Conservation (phyloP, 2,329 filamentous ascomycete genomes). For the Ophiocordyceps camponoti-rufipedis region DNA sequence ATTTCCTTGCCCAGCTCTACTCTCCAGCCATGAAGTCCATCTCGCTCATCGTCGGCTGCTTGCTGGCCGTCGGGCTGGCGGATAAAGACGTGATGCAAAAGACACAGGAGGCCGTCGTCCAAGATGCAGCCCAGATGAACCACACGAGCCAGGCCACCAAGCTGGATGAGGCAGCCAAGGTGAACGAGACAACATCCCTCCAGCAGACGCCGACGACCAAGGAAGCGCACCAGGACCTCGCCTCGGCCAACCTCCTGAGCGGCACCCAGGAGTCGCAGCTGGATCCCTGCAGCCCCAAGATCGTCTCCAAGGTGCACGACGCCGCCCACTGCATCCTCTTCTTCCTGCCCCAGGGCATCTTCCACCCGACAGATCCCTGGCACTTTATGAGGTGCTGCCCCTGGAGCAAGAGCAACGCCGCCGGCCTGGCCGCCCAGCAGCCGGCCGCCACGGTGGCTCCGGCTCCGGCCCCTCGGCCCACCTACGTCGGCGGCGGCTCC, state of each 20-base stretch:
- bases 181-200: too few relatives aligned
- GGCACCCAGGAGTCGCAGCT: neutral
- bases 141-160: too few relatives aligned
- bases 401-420: neutral
- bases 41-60: neutral
- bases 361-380: neutral
- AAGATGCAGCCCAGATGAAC: too few relatives aligned
- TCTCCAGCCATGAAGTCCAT: neutral
- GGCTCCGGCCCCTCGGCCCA: neutral
- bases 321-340: neutral
- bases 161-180: too few relatives aligned
- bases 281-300: neutral
- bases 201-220: too few relatives aligned
- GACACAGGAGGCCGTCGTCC: neutral
- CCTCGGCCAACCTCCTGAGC: neutral
- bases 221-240: neutral
- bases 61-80: neutral
- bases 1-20: neutral
- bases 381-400: neutral
- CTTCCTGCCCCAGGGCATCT: neutral
- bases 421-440: neutral
- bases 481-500: neutral
- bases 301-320: neutral
- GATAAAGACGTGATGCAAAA: neutral
- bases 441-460: too few relatives aligned